These are phyloP conservation scores for Pilaira anomala DNA, from an alignment of 192 early-diverging fungal genomes.

Conservation along the genomic window DNA sequence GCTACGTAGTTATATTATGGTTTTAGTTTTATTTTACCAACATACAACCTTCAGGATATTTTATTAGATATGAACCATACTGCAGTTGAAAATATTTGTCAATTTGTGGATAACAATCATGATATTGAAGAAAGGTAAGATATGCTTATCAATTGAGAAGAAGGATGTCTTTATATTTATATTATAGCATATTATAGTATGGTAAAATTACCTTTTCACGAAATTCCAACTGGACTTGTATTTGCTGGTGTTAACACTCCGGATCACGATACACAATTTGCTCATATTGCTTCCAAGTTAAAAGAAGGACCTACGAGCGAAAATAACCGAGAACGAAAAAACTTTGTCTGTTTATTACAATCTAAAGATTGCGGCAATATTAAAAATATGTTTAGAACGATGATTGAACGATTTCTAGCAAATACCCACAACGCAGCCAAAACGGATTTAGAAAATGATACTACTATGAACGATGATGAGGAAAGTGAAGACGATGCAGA, in stretches of 20 bases:
- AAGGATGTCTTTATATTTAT: not conserved
- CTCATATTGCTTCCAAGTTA: constrained; percentile 54
- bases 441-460: constrained; percentile 24
- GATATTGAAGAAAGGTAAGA: constrained; percentile 23
- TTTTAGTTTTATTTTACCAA: too few relatives aligned
- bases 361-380: constrained; percentile 67
- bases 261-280: constrained; percentile 72
- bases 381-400: constrained; percentile 52
- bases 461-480: constrained; percentile 8
- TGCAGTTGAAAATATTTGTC: constrained; percentile 51
- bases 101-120: constrained; percentile 61
- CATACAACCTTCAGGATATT: constrained; percentile 29
- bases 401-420: constrained; percentile 70
- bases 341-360: constrained; percentile 63
- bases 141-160: not conserved
- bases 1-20: too few relatives aligned
- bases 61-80: constrained; percentile 57
- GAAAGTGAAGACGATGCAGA: constrained; percentile 32
- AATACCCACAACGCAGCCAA: not conserved
- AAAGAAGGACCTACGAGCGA: not conserved
- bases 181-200: constrained; percentile 12
- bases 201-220: constrained; percentile 55
- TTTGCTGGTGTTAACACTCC: constrained; percentile 76
- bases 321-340: not conserved
- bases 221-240: constrained; percentile 69